Base-by-base conservation (phyloP, 2,329 filamentous ascomycete species). In the Cladorrhinum sp. region DNA sequence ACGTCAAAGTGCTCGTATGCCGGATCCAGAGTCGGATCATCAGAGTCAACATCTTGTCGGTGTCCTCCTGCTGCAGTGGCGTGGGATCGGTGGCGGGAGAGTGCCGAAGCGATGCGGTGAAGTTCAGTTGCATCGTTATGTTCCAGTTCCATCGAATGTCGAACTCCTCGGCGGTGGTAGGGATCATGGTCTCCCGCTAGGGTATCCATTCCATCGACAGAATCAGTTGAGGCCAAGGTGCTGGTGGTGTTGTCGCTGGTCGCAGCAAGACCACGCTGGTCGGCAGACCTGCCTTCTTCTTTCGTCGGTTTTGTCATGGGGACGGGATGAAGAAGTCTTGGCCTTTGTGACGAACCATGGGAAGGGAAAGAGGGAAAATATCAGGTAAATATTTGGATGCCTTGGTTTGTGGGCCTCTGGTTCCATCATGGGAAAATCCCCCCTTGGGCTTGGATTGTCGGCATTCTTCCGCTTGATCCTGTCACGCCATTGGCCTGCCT, bases 1-100 rank as follows among this genome's bases (percentile, higher is more conserved):
- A 79, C 66, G 57, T 79, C 76, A 52, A 81, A 81, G 20, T 71
- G 65, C 16, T 69, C 66, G 63, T 71, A 74, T 1, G 70, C 64
- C 0, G 78, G 78, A 57, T 80, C 71, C 1, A 79, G 61, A 2
- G 68, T 66, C 0, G 75, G 71, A 24, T 76, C 73, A 36, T 70
- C n/a, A 33, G 26, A 21, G 20, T 20, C 50, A 33, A 33, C 14
- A 14, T 16, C 8, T 52, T 7, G 30, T 23, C 2, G 21, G 36
- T 2, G 1, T 18, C 18, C 55, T 8, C 18, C 46, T 23, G 28
- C 12, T 16, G 50, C 24, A 46, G 39, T 46, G 16, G 20, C 39
- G 23, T 30, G 58, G 21, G 60, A 57, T n/a, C 46, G 72, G 3
- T 73, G 72, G 0, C 70, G 73, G 1, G 75, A 77, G 1, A 79